A percentile compares a stretch with the other conserved stretches of the same genome.
These are phyloP conservation scores for Paradendryphiella salina DNA, from an alignment of 2,329 filamentous ascomycete species.

Conservation along the genomic window DNA sequence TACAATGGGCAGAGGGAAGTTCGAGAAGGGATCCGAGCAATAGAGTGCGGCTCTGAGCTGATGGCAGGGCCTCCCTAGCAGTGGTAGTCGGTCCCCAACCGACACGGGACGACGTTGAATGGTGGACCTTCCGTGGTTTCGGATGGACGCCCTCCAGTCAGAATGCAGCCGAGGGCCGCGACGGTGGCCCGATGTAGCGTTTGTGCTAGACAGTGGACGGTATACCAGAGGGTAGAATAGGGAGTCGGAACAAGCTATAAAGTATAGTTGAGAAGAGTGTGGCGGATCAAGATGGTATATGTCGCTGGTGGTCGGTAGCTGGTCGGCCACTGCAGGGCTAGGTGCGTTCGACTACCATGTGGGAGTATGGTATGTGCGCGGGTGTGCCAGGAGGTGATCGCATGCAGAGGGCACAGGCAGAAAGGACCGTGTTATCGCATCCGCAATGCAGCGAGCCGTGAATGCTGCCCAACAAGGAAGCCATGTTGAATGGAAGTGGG, in stretches of 20 bases:
- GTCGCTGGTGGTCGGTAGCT: slow-evolving; percentile 25
- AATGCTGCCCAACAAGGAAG: slow-evolving; percentile 28
- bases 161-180: slow-evolving; percentile 31
- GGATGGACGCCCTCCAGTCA: slow-evolving; percentile 23
- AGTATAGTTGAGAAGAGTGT: slow-evolving; percentile 3
- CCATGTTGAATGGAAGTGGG: slow-evolving; percentile 17
- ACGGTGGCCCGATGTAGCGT: slow-evolving; percentile 29
- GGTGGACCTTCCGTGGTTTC: slow-evolving; percentile 33
- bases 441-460: slow-evolving; percentile 29
- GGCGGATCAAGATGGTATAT: slow-evolving; percentile 14
- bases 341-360: slow-evolving; percentile 27
- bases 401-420: slow-evolving; percentile 20
- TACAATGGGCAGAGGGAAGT: slow-evolving; percentile 29
- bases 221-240: slow-evolving; percentile 5
- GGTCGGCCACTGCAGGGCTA: slow-evolving; percentile 21
- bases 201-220: slow-evolving; percentile 22
- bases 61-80: slow-evolving; percentile 38
- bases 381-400: slow-evolving; percentile 25
- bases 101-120: slow-evolving; percentile 40
- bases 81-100: slow-evolving; percentile 18
- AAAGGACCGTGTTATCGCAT: slow-evolving; percentile 28
- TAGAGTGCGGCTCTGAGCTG: slow-evolving; percentile 42
- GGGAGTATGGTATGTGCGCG: slow-evolving; percentile 19
- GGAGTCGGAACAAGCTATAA: slow-evolving; percentile 23
- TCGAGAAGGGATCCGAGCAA: slow-evolving; percentile 37